Conservation (phyloP, 192 early-diverging fungal species). For the Umbelopsis ramanniana region DNA sequence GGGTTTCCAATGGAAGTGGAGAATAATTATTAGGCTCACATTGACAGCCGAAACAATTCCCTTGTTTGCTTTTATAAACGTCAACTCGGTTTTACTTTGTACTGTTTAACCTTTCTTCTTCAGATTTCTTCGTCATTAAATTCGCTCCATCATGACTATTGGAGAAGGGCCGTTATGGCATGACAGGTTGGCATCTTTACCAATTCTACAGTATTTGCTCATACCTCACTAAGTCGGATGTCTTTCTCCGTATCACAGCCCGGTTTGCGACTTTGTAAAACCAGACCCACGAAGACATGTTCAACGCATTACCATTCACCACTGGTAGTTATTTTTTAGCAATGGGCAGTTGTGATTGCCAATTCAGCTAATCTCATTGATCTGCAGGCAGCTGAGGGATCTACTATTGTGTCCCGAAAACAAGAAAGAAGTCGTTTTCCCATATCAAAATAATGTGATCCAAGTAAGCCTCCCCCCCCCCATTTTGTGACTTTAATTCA, state of each 20-base stretch:
- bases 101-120: not conserved
- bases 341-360: too few species aligned
- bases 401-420: slow-evolving; percentile 77
- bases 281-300: slow-evolving; percentile 69
- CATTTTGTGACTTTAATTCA: not conserved
- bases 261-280: slow-evolving; percentile 50
- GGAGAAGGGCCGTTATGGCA: not conserved
- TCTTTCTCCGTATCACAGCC: not conserved
- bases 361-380: not conserved
- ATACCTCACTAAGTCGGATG: not conserved
- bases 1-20: too few species aligned
- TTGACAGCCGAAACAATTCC: slow-evolving; percentile 18
- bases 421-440: slow-evolving; percentile 79
- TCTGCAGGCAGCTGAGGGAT: slow-evolving; percentile 88
- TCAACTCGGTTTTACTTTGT: slow-evolving; percentile 10
- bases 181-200: too few species aligned
- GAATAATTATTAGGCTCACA: not conserved
- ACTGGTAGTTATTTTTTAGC: slow-evolving; percentile 62
- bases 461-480: slow-evolving; percentile 9
- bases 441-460: slow-evolving; percentile 71
- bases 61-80: slow-evolving; percentile 23
- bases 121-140: not conserved
- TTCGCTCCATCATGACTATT: not conserved
- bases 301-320: slow-evolving; percentile 87
- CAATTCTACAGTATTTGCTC: not conserved